These are phyloP conservation scores for Boletus smithii DNA, from an alignment of 1,284 basidiomycete genomes.

Conservation along the genomic window DNA sequence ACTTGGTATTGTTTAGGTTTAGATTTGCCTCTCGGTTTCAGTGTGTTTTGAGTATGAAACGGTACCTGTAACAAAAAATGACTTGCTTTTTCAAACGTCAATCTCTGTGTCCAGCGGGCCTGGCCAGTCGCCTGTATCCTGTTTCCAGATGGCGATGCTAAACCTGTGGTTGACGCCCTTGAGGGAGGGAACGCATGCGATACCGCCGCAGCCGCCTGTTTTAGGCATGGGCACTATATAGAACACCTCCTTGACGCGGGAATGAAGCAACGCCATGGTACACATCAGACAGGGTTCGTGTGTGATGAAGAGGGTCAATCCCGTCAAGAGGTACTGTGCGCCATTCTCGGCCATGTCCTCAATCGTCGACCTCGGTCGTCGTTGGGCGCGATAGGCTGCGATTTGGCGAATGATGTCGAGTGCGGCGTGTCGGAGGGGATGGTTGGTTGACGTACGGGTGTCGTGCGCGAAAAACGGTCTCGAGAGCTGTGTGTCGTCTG, in stretches of 20 bases:
- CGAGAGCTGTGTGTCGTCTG: conserved; percentile 34
- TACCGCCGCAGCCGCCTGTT: conserved; percentile 75
- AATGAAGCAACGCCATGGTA: conserved; percentile 90
- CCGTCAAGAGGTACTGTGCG: conserved; percentile 82
- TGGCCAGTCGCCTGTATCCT: conserved; percentile 6
- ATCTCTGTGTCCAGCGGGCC: conserved; percentile 7
- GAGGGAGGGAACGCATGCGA: conserved; percentile 67
- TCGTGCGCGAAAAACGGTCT: conserved; percentile 62
- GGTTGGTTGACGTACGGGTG: conserved; percentile 59
- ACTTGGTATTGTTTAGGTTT: background rate
- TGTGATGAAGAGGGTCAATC: conserved; percentile 77
- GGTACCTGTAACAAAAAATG: background rate
- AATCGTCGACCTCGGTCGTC: conserved; percentile 14
- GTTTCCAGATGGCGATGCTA: conserved; percentile 60
- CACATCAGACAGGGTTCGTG: conserved; percentile 98
- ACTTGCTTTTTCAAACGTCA: conserved; percentile 21
- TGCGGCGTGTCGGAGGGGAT: conserved; percentile 81
- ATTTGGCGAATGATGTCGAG: conserved; percentile 73
- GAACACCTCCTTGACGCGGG: conserved; percentile 80
- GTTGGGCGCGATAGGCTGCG: conserved; percentile 54
- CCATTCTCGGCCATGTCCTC: conserved; percentile 46
- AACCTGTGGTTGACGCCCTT: conserved; percentile 84
- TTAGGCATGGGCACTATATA: conserved; percentile 68
- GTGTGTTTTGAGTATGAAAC: background rate
- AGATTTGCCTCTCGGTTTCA: too few relatives aligned